Conservation (phyloP, 176 grass and related monocot genomes). For the Canna indica region DNA sequence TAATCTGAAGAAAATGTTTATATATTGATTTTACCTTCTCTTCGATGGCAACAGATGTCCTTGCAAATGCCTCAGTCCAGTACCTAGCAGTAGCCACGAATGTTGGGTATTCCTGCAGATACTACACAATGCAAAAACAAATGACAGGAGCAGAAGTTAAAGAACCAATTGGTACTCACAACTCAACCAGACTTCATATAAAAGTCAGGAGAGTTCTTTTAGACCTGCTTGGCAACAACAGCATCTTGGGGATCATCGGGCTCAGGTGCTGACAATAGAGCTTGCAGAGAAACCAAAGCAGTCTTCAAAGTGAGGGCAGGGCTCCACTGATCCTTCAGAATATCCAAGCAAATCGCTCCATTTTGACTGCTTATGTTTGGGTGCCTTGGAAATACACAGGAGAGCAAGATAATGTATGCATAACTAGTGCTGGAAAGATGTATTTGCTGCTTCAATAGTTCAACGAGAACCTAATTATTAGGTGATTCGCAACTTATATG, state of each 20-base stretch:
- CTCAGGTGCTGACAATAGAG: conserved; percentile 79
- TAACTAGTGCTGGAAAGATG: not conserved
- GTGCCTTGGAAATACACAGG: conserved; percentile 55
- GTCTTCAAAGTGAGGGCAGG: conserved; percentile 97
- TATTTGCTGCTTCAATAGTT: not conserved
- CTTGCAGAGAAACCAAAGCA: conserved; percentile 81
- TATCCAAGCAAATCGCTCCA: conserved; percentile 98
- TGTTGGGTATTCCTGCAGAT: conserved; percentile 53
- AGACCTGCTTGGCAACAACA: conserved; percentile 93
- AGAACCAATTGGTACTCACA: not conserved
- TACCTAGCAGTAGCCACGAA: conserved; percentile 77
- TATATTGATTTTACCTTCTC: conserved; percentile 50
- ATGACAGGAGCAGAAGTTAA: not conserved
- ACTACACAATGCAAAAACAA: conserved; percentile 33
- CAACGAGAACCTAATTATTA: not conserved
- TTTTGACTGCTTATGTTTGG: conserved; percentile 99
- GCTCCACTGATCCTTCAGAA: conserved; percentile 99
- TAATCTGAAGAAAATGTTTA: not conserved
- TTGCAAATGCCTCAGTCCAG: conserved; percentile 91
- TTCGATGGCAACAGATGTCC: conserved; percentile 60
- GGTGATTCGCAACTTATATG: no score
- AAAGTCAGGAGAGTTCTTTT: conserved; percentile 10
- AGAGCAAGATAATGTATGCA: conserved; percentile 21
- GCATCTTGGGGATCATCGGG: conserved; percentile 99
- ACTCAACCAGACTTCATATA: not conserved